Percentiles rank a stretch among this genome's conserved stretches.
Evolutionary conservation across 495 filamentous ascomycete genomes (phyloP).

Genomic region (Penicillium desertorum): DNA sequence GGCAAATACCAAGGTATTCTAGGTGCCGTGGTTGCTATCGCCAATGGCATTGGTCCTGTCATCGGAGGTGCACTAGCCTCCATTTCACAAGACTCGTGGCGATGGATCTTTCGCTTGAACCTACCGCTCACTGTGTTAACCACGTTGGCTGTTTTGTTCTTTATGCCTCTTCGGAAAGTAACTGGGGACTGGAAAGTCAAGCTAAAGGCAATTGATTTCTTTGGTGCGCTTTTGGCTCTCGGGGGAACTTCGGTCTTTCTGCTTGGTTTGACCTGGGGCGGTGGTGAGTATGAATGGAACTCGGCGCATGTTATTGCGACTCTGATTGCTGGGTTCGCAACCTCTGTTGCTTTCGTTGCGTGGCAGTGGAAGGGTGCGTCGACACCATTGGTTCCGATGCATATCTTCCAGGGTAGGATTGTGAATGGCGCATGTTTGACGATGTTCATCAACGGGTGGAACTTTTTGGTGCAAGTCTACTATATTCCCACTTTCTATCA

Average conservation of each 20-base stretch:
- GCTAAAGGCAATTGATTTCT: constrained; percentile 50
- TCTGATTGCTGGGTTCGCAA: constrained; percentile 44
- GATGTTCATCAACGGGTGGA: constrained; percentile 58
- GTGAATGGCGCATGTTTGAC: constrained; percentile 54
- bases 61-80: constrained; percentile 53
- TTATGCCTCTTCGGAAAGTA: constrained; percentile 51
- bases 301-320: constrained; percentile 50
- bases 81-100: constrained; percentile 45
- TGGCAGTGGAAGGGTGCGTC: constrained; percentile 50
- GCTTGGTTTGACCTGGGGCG: constrained; percentile 53
- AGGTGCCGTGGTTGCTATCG: constrained; percentile 53
- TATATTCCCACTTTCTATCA: constrained; percentile 59
- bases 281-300: constrained; percentile 50
- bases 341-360: constrained; percentile 46
- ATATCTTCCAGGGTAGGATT: constrained; percentile 51
- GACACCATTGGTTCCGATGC: constrained; percentile 38
- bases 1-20: constrained; percentile 62
- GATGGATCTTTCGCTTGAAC: constrained; percentile 58
- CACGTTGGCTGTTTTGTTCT: constrained; percentile 50
- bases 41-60: constrained; percentile 55
- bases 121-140: constrained; percentile 47
- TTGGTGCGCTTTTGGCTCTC: constrained; percentile 38
- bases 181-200: constrained; percentile 52
- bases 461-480: constrained; percentile 54
- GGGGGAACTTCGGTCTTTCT: constrained; percentile 48